A percentile compares a stretch with the other conserved stretches of the same genome.
These are phyloP conservation scores for Boletus eberwhitei DNA, from an alignment of 768 basidiomycete species.

Conservation along the genomic window DNA sequence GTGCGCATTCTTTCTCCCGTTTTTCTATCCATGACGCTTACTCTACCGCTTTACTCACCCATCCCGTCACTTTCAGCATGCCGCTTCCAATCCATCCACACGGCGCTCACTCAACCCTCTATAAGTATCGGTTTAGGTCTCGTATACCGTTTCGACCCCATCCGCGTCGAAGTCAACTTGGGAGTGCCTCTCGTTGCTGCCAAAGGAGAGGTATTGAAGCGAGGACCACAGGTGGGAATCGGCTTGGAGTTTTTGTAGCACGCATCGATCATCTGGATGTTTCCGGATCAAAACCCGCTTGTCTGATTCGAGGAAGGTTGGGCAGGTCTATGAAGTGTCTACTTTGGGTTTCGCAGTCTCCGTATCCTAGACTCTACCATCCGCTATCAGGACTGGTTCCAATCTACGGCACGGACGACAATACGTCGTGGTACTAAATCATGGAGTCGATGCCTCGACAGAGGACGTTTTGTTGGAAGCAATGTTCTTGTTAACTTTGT, in stretches of 20 bases:
- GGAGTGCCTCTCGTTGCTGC: constrained; percentile 76
- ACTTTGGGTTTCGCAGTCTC: neutral
- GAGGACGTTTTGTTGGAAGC: neutral
- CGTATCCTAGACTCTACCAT: neutral
- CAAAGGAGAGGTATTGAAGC: constrained; percentile 60
- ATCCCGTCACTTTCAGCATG: constrained; percentile 1
- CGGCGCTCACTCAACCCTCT: constrained; percentile 42
- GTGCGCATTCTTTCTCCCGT: constrained; percentile 37
- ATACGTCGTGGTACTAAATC: neutral
- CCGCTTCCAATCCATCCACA: constrained; percentile 8
- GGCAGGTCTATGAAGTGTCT: neutral
- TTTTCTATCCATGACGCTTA: neutral
- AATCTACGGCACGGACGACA: neutral
- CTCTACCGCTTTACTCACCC: too few relatives aligned
- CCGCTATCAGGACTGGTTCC: too few relatives aligned
- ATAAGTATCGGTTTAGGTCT: constrained; percentile 80
- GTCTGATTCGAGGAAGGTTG: neutral
- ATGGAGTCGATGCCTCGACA: neutral
- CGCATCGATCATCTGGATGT: neutral
- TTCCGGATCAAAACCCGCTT: neutral
- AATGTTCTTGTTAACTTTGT: neutral
- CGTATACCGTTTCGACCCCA: constrained; percentile 77
- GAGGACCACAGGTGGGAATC: constrained; percentile 78
- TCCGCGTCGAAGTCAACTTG: constrained; percentile 86
- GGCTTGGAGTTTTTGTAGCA: constrained; percentile 71